Base-by-base conservation (phyloP, 2,329 filamentous ascomycete genomes). In the Pseudogymnoascus sp. region DNA sequence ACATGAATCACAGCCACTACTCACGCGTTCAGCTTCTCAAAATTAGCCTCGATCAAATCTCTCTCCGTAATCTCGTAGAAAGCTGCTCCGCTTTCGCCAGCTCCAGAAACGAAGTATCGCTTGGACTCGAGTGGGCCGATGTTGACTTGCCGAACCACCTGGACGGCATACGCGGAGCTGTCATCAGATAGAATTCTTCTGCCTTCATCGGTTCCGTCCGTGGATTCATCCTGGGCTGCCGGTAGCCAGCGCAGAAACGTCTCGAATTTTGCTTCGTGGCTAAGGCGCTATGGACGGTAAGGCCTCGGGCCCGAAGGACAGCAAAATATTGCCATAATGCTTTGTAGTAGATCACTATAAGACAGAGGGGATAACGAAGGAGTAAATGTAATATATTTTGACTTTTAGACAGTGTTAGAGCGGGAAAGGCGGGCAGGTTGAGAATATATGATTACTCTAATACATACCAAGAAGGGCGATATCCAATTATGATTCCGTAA, bases 91-190 rank as follows among this genome's bases (percentile, higher is more conserved):
- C 38, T 57, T 6, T 36, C 58, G 8, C 57, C 62, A 4, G 54
- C 47, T 8, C 35, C 60, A 5, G 65, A 66, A 20, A 72, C 65
- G 59, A 79, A 79, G 66, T 79, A 80, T 30, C 75, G 65, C 63
- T 73, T 79, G 57, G 68, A 72, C 60, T 80, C 77, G 0, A 77
- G 68, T 2, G 76, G 67, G 1, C 78, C 77, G 62, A 70, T 78
- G 65, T 79, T 79, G 64, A 77, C 70, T 68, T 79, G 77, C 2
- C 69, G 70, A 20, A 79, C 76, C 2, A 79, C 65, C 66, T 79
- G 77, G 2, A 80, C 65, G 14, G 67, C 76, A 28, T 63, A 67
- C 28, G 54, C 14, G 14, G 41, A 47, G 41, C 41, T 47, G 22
- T 47, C 41, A 16, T 47, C 41, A 14, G 41, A 47, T 28, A 47